Evolutionary conservation across 139 green algal genomes (phyloP).

Genomic region (Haematococcus sp.): DNA sequence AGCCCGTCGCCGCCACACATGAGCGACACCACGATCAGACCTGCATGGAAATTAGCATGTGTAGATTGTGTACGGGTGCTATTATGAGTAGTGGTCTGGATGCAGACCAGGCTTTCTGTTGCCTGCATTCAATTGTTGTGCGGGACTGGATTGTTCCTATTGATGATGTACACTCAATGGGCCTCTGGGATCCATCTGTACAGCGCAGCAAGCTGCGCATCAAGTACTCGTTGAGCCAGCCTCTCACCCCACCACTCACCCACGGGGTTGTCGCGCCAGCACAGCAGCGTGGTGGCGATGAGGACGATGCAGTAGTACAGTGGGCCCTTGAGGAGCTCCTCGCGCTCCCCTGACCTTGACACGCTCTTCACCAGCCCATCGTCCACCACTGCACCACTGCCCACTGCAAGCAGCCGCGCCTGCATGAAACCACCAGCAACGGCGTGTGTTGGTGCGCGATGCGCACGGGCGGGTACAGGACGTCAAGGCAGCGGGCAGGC

Average conservation of each 20-base stretch:
- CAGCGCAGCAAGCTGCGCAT: too few species aligned
- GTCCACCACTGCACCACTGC: constrained; percentile 60
- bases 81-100: too few species aligned
- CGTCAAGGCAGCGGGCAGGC: too few species aligned
- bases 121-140: too few species aligned
- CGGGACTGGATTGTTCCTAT: too few species aligned
- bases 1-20: constrained; percentile 93
- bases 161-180: too few species aligned
- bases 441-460: too few species aligned
- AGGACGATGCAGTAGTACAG: constrained; percentile 87
- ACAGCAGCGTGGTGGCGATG: constrained; percentile 59
- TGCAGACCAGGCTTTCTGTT: too few species aligned
- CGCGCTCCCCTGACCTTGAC: constrained; percentile 60
- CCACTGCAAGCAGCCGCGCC: constrained; percentile 55
- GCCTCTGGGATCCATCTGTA: too few species aligned
- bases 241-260: constrained; percentile 3
- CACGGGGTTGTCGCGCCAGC: constrained; percentile 71
- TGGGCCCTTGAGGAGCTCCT: constrained; percentile 71
- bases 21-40: constrained; percentile 54
- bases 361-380: constrained; percentile 71
- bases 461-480: neutral
- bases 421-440: too few species aligned
- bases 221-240: too few species aligned
- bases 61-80: too few species aligned
- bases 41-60: constrained; percentile 10